Evolutionary conservation across 2,329 filamentous ascomycete genomes (phyloP).

Genomic region (Fusarium sp.): DNA sequence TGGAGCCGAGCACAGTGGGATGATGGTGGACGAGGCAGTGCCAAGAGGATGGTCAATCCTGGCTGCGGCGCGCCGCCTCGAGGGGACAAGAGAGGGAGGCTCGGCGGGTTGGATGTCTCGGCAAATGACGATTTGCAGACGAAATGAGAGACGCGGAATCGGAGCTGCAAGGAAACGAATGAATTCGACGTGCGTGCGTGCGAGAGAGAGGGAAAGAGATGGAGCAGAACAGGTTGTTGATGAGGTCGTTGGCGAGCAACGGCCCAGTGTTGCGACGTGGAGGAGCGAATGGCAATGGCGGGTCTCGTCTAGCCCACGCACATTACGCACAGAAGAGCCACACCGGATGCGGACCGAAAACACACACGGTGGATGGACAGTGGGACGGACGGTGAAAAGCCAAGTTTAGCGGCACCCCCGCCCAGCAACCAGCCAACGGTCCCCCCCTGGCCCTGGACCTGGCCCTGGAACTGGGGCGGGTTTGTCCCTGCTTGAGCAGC

Average conservation of each 20-base stretch:
- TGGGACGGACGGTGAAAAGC: constrained; percentile 15
- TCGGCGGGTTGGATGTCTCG: constrained; percentile 29
- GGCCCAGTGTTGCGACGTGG: constrained; percentile 33
- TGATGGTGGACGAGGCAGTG: constrained; percentile 29
- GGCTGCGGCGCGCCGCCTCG: constrained; percentile 45
- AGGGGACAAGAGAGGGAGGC: constrained; percentile 19
- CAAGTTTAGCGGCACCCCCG: constrained; percentile 44
- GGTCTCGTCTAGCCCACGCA: constrained; percentile 20
- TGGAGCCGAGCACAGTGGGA: constrained; percentile 31
- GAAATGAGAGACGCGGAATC: constrained; percentile 28
- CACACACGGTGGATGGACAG: constrained; percentile 13
- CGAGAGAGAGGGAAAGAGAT: constrained; percentile 22
- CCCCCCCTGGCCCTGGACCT: constrained; percentile 4
- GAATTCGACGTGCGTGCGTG: constrained; percentile 25
- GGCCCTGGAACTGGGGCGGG: not conserved
- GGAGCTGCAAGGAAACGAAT: constrained; percentile 36
- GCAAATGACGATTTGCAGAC: constrained; percentile 19
- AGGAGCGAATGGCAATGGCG: constrained; percentile 40
- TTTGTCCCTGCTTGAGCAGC: constrained; percentile 19
- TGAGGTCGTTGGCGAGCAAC: constrained; percentile 44
- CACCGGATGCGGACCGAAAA: constrained; percentile 46
- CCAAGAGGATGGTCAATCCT: constrained; percentile 35
- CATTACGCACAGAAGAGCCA: constrained; percentile 33
- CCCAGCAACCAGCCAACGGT: constrained; percentile 35
- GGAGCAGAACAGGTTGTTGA: constrained; percentile 37